These are phyloP conservation scores for Ganoderma boninense DNA, from an alignment of 1,284 basidiomycete genomes.

Conservation along the genomic window DNA sequence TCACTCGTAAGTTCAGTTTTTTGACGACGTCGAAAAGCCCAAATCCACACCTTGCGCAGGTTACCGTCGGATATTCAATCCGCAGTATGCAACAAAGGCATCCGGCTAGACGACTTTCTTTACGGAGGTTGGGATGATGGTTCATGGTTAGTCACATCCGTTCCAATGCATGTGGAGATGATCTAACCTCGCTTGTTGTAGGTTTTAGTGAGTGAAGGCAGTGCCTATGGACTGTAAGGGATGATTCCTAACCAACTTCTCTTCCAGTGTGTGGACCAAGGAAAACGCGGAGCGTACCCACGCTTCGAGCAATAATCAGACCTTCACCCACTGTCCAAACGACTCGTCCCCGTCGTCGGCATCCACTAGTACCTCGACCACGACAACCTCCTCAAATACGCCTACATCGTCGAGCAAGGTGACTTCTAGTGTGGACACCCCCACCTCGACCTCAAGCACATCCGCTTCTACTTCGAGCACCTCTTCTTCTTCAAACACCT, in stretches of 20 bases:
- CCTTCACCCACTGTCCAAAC: conserved; percentile 29
- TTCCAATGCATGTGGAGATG: not conserved
- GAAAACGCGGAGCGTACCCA: conserved; percentile 22
- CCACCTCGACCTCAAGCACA: not conserved
- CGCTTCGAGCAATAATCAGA: conserved; percentile 23
- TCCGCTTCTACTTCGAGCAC: not conserved
- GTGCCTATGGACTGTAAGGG: not conserved
- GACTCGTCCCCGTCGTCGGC: not conserved
- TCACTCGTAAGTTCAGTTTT: conserved; percentile 3
- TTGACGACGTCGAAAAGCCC: too few relatives aligned
- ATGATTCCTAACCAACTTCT: not conserved
- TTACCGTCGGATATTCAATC: conserved; percentile 13
- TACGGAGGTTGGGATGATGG: conserved; percentile 21
- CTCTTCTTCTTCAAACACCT: not conserved
- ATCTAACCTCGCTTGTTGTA: not conserved
- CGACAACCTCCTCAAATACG: not conserved
- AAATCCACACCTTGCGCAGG: not conserved
- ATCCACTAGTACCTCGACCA: not conserved
- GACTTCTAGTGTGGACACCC: not conserved
- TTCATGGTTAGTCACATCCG: conserved; percentile 11
- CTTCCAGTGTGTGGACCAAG: conserved; percentile 26
- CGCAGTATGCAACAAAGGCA: conserved; percentile 16
- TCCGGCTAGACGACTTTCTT: conserved; percentile 19
- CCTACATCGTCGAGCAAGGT: not conserved
- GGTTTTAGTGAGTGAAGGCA: not conserved